phyloP scores from a whole-genome alignment of 805 yeast species.

The Candida mattraensis region DNA sequence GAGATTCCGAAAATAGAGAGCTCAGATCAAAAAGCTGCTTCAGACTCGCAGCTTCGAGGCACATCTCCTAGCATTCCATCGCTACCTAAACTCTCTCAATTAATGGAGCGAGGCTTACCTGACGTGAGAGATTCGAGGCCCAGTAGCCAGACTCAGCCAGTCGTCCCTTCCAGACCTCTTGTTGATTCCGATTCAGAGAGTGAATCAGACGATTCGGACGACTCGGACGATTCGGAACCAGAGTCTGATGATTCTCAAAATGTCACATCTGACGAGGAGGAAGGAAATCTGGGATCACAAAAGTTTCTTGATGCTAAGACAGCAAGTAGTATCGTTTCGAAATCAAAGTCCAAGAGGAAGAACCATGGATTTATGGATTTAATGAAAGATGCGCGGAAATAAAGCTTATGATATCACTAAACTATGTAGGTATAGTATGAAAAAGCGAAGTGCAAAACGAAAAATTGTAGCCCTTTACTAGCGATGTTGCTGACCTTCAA shows the following conservation, averaged over 20 bases:
- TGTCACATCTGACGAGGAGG: conserved; percentile 22
- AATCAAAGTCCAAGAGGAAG: conserved; percentile 33
- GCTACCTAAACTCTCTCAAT: conserved; percentile 53
- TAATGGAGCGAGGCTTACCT: conserved; percentile 66
- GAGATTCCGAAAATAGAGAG: no score
- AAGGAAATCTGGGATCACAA: conserved; percentile 9
- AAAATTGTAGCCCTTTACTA: conserved; percentile 3
- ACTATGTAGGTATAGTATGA: background rate
- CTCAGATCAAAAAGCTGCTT: background rate
- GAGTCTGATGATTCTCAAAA: conserved; percentile 26
- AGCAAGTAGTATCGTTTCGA: conserved; percentile 42
- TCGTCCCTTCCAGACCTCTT: background rate
- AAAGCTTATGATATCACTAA: background rate
- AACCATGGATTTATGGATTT: conserved; percentile 50
- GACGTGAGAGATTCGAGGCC: conserved; percentile 50
- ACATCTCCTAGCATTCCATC: no score
- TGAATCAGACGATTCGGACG: conserved; percentile 29
- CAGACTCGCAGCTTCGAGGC: no score
- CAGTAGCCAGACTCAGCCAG: background rate
- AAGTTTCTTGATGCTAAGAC: conserved; percentile 44
- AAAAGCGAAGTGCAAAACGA: background rate
- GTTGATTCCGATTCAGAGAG: conserved; percentile 1
- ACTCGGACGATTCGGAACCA: conserved; percentile 25
- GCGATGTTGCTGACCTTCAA: conserved; percentile 59
- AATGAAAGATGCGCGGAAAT: conserved; percentile 44